Evolutionary conservation across 768 basidiomycete genomes (phyloP).

Genomic region (Boletus vermiculosoides): DNA sequence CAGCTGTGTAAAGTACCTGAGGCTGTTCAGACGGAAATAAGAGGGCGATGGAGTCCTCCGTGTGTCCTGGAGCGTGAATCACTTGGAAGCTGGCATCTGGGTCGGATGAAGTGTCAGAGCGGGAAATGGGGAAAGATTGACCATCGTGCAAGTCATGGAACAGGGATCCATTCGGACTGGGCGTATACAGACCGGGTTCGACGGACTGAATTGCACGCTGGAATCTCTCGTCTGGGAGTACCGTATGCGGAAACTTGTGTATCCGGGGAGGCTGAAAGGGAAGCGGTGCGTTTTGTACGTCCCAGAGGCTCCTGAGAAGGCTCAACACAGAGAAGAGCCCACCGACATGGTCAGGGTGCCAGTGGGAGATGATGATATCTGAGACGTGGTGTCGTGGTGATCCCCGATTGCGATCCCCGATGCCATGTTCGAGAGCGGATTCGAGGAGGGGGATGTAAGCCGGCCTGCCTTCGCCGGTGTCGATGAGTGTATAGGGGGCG

Average conservation of each 20-base stretch:
- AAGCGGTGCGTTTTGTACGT: constrained; percentile 40
- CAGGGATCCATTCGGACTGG: constrained; percentile 39
- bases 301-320: constrained; percentile 66
- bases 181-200: constrained; percentile 44
- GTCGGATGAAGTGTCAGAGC: not conserved
- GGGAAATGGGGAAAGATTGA: constrained; percentile 46
- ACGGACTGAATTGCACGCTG: constrained; percentile 41
- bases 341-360: constrained; percentile 83
- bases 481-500: constrained; percentile 76
- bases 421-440: constrained; percentile 53
- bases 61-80: constrained; percentile 89
- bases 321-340: constrained; percentile 71
- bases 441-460: constrained; percentile 68
- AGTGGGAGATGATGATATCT: constrained; percentile 90
- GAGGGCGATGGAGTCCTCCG: constrained; percentile 78
- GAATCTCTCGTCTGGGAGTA: constrained; percentile 27
- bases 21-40: constrained; percentile 65
- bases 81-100: constrained; percentile 47
- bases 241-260: constrained; percentile 64
- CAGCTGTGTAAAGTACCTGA: constrained; percentile 85
- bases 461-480: constrained; percentile 74
- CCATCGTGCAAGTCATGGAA: constrained; percentile 61
- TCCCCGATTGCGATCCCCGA: not conserved
- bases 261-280: constrained; percentile 67
- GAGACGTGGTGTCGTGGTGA: constrained; percentile 50